Conservation (phyloP, 1,284 basidiomycete species). For the Ustilago curta region DNA sequence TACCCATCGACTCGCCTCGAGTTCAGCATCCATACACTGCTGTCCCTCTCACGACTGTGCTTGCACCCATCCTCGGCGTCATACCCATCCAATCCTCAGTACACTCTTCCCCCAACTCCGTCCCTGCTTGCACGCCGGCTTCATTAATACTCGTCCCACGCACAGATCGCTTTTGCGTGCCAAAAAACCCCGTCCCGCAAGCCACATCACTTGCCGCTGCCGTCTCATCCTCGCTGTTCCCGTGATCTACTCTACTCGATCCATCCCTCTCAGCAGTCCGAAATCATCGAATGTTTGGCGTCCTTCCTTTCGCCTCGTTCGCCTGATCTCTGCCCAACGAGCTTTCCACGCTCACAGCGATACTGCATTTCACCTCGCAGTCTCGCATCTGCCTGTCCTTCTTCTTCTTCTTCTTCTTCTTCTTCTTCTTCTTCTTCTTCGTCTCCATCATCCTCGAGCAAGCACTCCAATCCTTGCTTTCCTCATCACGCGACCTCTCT, state of each 20-base stretch:
- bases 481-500: background rate
- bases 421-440: background rate
- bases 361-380: slow-evolving; percentile 1
- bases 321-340: slow-evolving; percentile 8
- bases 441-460: background rate
- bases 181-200: background rate
- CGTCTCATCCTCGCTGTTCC: background rate
- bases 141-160: slow-evolving; percentile 11
- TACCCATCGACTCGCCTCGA: slow-evolving; percentile 7
- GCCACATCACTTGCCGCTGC: background rate
- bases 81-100: background rate
- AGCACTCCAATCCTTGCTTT: background rate
- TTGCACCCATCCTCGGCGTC: background rate
- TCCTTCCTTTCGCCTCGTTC: background rate
- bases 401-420: too few species aligned
- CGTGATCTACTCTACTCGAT: too few species aligned
- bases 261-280: background rate
- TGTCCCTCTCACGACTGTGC: background rate
- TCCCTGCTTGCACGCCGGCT: slow-evolving; percentile 1
- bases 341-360: slow-evolving; percentile 18
- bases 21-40: background rate
- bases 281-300: slow-evolving; percentile 14
- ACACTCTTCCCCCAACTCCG: background rate
- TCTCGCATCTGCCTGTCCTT: background rate
- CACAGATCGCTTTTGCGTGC: background rate